Evolutionary conservation across 306 rosid species (phyloP).

Genomic region (Cicer judaicum): DNA sequence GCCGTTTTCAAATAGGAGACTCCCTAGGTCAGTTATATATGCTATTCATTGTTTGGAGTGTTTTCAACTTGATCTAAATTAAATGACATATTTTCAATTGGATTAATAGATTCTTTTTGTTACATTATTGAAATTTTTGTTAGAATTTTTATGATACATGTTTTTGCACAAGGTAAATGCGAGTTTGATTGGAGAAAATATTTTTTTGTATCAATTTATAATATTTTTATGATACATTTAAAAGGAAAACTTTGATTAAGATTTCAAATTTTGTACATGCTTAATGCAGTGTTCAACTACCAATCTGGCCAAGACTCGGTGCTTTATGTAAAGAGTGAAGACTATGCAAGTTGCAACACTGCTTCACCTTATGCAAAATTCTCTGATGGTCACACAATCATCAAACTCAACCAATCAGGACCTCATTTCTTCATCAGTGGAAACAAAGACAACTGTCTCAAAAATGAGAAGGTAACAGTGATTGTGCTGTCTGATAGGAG

Average conservation of each 20-base stretch:
- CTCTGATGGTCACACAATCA: slow-evolving; percentile 70
- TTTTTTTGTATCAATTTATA: too few species aligned
- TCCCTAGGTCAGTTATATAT: slow-evolving; percentile 65
- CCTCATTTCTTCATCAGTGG: slow-evolving; percentile 84
- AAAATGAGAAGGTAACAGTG: slow-evolving; percentile 75
- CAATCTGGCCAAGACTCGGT: slow-evolving; percentile 79
- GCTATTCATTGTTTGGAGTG: neutral
- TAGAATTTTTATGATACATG: too few species aligned
- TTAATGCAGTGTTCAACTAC: slow-evolving; percentile 74
- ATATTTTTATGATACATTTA: neutral
- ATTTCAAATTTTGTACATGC: slow-evolving; percentile 6
- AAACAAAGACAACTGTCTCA: slow-evolving; percentile 69
- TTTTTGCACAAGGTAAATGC: too few species aligned
- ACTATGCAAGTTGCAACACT: slow-evolving; percentile 71
- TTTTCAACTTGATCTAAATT: slow-evolving; percentile 20
- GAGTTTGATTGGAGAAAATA: too few species aligned
- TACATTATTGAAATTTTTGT: too few species aligned
- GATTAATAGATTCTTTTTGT: too few species aligned
- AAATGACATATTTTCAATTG: neutral
- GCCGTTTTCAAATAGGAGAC: slow-evolving; percentile 82
- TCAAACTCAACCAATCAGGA: slow-evolving; percentile 68
- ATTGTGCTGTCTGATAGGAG: slow-evolving; percentile 68
- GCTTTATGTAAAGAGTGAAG: slow-evolving; percentile 66
- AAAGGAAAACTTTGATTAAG: neutral
- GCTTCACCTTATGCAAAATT: slow-evolving; percentile 54